phyloP scores from a whole-genome alignment of 2,329 filamentous ascomycete genomes.

The Parastagonospora avenae region DNA sequence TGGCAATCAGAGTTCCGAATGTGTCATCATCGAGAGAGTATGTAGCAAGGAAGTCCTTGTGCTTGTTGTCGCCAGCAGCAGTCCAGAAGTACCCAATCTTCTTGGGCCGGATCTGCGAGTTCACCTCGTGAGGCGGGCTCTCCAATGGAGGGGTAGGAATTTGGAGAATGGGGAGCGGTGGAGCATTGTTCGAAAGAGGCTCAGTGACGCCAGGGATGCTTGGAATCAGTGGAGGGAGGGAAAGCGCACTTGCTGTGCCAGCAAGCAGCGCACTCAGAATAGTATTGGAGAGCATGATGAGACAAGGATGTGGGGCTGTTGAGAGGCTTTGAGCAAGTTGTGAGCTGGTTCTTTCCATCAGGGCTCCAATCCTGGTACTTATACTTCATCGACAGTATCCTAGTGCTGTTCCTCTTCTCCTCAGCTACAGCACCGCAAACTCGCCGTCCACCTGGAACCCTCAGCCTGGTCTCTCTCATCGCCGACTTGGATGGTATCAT shows the following conservation, averaged over 20 bases:
- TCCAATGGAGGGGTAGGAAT: constrained; percentile 63
- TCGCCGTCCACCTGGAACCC: constrained; percentile 2
- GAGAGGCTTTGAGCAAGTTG: constrained; percentile 34
- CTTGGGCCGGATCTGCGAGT: constrained; percentile 63
- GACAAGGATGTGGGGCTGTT: constrained; percentile 13
- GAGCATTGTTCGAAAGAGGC: constrained; percentile 56
- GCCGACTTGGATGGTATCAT: constrained; percentile 22
- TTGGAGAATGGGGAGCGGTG: constrained; percentile 64
- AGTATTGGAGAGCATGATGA: constrained; percentile 25
- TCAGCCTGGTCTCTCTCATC: constrained; percentile 21
- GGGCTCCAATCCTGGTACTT: constrained; percentile 17
- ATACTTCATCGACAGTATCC: constrained; percentile 14
- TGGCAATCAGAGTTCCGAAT: constrained; percentile 63
- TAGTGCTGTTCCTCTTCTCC: background rate
- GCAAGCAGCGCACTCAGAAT: constrained; percentile 26
- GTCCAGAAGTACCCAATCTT: constrained; percentile 71
- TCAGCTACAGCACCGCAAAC: background rate
- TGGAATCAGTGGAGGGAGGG: constrained; percentile 63
- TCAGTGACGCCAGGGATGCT: constrained; percentile 65
- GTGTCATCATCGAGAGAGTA: constrained; percentile 66
- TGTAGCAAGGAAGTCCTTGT: constrained; percentile 64
- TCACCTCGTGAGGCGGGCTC: constrained; percentile 58
- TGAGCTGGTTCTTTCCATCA: constrained; percentile 26
- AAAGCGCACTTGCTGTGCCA: constrained; percentile 31
- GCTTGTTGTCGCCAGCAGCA: constrained; percentile 63